These are phyloP conservation scores for Fusarium sp. DNA, from an alignment of 2,329 filamentous ascomycete genomes.

Conservation along the genomic window DNA sequence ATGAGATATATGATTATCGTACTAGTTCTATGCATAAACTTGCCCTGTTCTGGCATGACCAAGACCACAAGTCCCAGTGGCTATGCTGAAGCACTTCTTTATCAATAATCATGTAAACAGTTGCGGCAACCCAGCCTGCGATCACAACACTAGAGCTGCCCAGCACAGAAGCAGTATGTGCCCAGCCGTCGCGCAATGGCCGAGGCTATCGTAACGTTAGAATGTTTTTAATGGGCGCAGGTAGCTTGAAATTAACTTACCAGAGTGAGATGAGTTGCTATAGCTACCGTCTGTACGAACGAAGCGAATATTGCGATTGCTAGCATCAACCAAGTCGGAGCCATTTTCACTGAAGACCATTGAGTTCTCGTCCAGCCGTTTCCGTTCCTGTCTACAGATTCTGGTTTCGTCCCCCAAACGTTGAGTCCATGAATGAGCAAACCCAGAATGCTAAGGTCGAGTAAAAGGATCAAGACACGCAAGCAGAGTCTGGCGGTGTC, in stretches of 20 bases:
- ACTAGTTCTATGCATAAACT: constrained; percentile 4
- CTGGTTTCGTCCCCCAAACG: constrained; percentile 7
- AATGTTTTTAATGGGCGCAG: too few relatives aligned
- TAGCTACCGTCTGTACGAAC: neutral
- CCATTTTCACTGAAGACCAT: constrained; percentile 13
- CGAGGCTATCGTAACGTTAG: neutral
- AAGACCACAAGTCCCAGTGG: constrained; percentile 25
- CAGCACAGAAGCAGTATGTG: neutral
- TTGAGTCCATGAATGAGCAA: neutral
- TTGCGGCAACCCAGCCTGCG: neutral
- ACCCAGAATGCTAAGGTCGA: constrained; percentile 6
- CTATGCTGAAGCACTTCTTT: constrained; percentile 5
- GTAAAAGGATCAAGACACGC: neutral
- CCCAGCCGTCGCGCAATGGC: neutral
- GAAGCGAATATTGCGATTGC: constrained; percentile 2
- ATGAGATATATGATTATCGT: fast-evolving
- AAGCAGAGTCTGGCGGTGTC: neutral
- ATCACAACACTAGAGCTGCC: neutral
- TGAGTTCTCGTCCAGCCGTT: constrained; percentile 10
- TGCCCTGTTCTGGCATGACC: constrained; percentile 14
- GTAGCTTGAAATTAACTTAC: neutral
- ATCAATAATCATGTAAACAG: constrained; percentile 5
- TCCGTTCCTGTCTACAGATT: constrained; percentile 8
- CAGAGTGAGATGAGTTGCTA: neutral
- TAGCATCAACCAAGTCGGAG: constrained; percentile 14